Evolutionary conservation across 2,329 filamentous ascomycete species (phyloP).

Genomic region (Xylogone sp.): DNA sequence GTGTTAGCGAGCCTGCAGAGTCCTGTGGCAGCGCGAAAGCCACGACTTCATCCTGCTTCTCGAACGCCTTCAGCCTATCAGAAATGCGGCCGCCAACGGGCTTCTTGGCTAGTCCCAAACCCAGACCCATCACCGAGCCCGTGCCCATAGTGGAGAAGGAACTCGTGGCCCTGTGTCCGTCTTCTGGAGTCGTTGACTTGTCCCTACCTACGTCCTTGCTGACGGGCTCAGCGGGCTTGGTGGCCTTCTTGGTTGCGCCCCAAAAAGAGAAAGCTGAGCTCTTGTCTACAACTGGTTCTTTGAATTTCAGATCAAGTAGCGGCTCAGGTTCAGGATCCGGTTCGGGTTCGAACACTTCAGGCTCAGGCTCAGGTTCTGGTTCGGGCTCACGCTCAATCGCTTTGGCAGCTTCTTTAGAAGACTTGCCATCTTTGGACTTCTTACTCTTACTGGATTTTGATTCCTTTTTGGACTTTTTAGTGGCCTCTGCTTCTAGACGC

Average conservation of each 20-base stretch:
- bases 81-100: constrained; percentile 48
- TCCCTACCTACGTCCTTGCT: constrained; percentile 43
- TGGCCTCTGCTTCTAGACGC: constrained; percentile 26
- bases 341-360: constrained; percentile 17
- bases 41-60: constrained; percentile 35
- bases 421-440: constrained; percentile 21
- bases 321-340: constrained; percentile 9
- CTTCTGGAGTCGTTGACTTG: constrained; percentile 45
- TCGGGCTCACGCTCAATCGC: constrained; percentile 18
- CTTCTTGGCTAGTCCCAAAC: constrained; percentile 42
- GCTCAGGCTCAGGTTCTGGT: no score
- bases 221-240: constrained; percentile 28
- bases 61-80: constrained; percentile 54
- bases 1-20: constrained; percentile 31
- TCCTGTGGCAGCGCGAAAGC: constrained; percentile 28
- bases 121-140: constrained; percentile 36
- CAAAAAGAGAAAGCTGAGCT: constrained; percentile 50
- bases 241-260: constrained; percentile 45
- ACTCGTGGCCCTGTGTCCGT: constrained; percentile 37
- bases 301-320: constrained; percentile 25
- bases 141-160: constrained; percentile 33
- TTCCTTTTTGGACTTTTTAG: constrained; percentile 37
- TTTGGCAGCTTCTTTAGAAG: constrained; percentile 13
- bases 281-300: constrained; percentile 30
- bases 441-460: constrained; percentile 29